Base-by-base conservation (phyloP, 805 yeast species). In the Sugiyamaella qingdaonensis region DNA sequence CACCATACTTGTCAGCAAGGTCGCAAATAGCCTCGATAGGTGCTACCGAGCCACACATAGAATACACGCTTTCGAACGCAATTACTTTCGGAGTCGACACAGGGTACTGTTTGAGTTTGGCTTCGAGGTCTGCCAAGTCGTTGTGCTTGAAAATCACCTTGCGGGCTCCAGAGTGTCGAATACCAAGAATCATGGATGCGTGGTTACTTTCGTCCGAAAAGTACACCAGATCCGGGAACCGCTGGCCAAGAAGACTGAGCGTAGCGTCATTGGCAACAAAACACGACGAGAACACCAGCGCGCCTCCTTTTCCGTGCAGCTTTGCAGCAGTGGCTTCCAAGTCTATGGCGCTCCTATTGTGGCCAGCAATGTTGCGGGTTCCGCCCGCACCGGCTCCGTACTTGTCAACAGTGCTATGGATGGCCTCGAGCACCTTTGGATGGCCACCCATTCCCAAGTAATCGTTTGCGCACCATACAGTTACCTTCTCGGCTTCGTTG, bases 311-410 rank as follows among this genome's bases (percentile, higher is more conserved):
- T 69, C 88, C 86, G 73, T 94, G 98, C 62, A 94, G 79, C 41
- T 89, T 83, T 18, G 99, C 98, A 48, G 89, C 67, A 64, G 88
- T 91, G 19, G 86, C 74, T 72, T 94, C 99, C 65, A 94, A 79
- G 60, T 77, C 78, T 65, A 94, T 82, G n/a, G 98, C 95, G 63
- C 86, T 92, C 54, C 74, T 71, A 71, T 94, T 94, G 71, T 94
- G 99, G 57, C 99, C 99, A 1, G 99, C 99, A 69, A 94, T 94
- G 73, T 94, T 94, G 67, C 99, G 81, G 47, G 99, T 94, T 62
- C 99, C 99, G 66, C 99, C 99, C 8, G 99, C 96, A 63, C 99
- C 99, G 3, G 96, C 86, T 64, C 99, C 99, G 68, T 94, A 94
- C 73, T 80, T 82, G 63, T 86, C 86, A 69, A 94, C 78, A 14